Evolutionary conservation across 2,329 filamentous ascomycete genomes (phyloP).

Genomic region (Aspergillus ustus): DNA sequence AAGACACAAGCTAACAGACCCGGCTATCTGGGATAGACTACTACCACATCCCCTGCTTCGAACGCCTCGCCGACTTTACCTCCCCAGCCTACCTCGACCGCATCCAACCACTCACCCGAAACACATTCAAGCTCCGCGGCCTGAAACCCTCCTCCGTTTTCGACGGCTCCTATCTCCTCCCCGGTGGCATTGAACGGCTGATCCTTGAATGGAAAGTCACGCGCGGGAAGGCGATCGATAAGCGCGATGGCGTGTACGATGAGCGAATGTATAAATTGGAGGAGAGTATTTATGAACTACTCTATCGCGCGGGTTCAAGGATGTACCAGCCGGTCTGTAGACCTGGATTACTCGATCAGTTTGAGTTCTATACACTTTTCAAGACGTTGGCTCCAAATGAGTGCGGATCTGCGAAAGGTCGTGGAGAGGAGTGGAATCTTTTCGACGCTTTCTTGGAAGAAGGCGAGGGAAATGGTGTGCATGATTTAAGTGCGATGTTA

Average conservation of each 20-base stretch:
- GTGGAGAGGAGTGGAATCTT: slow-evolving; percentile 9
- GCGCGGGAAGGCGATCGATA: slow-evolving; percentile 8
- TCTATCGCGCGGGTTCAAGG: slow-evolving; percentile 1
- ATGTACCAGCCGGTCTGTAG: not conserved
- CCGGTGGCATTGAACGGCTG: slow-evolving; percentile 9
- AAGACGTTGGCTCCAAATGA: slow-evolving; percentile 8
- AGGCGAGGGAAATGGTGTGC: not conserved
- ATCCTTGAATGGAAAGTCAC: slow-evolving; percentile 13
- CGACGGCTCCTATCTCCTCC: slow-evolving; percentile 11
- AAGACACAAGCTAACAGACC: no score
- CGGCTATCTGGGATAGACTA: not conserved
- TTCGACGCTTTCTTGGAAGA: slow-evolving; percentile 3
- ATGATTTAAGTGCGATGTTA: slow-evolving; percentile 13
- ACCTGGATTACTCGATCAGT: slow-evolving; percentile 4
- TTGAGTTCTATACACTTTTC: slow-evolving; percentile 12
- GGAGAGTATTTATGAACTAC: not conserved
- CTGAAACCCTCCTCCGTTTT: slow-evolving; percentile 10
- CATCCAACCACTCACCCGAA: slow-evolving; percentile 11
- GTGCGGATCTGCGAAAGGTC: not conserved
- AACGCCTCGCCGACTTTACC: slow-evolving; percentile 9
- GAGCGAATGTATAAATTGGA: not conserved
- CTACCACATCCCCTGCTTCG: slow-evolving; percentile 16
- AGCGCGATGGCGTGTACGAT: slow-evolving; percentile 8
- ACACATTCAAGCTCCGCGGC: slow-evolving; percentile 14
- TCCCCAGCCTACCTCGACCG: slow-evolving; percentile 6